These are phyloP conservation scores for Fraxinus xanthoxyloides DNA, from an alignment of 305 asterid species.

Conservation along the genomic window DNA sequence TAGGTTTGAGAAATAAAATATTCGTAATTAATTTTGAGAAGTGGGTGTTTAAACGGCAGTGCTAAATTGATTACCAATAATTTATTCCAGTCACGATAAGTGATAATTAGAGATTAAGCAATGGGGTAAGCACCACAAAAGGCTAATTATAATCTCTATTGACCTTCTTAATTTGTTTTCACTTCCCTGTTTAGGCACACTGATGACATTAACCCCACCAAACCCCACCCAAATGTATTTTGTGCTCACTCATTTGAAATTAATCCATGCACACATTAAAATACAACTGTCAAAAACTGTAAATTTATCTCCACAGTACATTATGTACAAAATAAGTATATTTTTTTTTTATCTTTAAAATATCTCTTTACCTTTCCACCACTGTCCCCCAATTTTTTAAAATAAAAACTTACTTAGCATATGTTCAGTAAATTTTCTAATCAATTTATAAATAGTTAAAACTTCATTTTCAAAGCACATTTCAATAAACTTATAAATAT, in stretches of 20 bases:
- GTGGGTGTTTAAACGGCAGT: background rate
- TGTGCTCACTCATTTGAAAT: background rate
- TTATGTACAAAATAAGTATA: background rate
- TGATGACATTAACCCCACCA: background rate
- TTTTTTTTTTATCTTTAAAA: background rate
- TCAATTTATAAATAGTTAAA: background rate
- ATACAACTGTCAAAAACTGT: background rate
- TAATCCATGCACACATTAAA: background rate
- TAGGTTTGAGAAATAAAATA: background rate
- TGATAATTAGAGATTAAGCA: slow-evolving; percentile 28
- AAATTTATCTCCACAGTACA: background rate
- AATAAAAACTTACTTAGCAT: background rate
- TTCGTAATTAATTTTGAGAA: background rate
- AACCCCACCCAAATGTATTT: background rate
- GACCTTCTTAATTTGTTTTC: slow-evolving; percentile 12
- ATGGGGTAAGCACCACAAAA: background rate
- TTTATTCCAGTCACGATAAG: slow-evolving; percentile 23
- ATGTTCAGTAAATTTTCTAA: background rate
- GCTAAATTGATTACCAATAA: slow-evolving; percentile 7
- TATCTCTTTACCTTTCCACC: background rate
- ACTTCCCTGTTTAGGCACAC: background rate
- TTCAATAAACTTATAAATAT: background rate
- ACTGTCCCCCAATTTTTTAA: background rate
- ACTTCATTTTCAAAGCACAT: background rate
- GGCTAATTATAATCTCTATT: slow-evolving; percentile 25